phyloP scores from a whole-genome alignment of 176 grass and related monocot species.

The Aegilops speltoides region DNA sequence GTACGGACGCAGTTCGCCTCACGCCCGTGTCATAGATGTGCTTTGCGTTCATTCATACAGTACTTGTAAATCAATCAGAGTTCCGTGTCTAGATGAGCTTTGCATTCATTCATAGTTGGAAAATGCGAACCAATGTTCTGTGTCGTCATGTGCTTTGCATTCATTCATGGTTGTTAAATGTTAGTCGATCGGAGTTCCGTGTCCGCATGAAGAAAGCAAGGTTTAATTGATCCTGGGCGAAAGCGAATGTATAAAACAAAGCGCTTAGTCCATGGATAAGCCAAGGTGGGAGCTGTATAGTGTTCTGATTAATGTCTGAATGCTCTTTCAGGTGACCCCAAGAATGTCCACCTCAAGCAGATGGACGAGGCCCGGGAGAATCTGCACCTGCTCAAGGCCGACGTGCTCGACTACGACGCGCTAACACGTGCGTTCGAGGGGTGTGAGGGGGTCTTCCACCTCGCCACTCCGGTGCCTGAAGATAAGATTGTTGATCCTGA shows the following conservation, averaged over 20 bases:
- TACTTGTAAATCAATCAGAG: too few relatives aligned
- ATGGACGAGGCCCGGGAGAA: constrained; percentile 50
- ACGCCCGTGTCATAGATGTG: not conserved
- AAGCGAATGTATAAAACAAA: not conserved
- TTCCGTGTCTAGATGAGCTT: not conserved
- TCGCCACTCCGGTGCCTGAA: constrained; percentile 55
- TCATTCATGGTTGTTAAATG: not conserved
- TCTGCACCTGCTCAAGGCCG: constrained; percentile 59
- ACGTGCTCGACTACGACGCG: constrained; percentile 52
- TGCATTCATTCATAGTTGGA: not conserved
- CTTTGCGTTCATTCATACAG: not conserved
- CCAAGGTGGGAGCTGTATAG: not conserved
- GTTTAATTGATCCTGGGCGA: not conserved
- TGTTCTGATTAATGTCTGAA: not conserved
- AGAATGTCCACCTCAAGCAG: constrained; percentile 52
- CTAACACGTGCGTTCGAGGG: constrained; percentile 37
- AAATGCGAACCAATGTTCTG: too few relatives aligned
- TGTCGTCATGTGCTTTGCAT: not conserved
- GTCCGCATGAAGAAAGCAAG: not conserved
- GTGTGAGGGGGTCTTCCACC: constrained; percentile 65
- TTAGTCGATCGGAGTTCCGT: not conserved
- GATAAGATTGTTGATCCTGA: constrained; percentile 48
- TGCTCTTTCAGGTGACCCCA: constrained; percentile 43
- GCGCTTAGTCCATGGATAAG: not conserved
- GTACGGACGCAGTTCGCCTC: constrained; percentile 7